Conservation (phyloP, 768 basidiomycete species). For the Xanthoconium stramineum region DNA sequence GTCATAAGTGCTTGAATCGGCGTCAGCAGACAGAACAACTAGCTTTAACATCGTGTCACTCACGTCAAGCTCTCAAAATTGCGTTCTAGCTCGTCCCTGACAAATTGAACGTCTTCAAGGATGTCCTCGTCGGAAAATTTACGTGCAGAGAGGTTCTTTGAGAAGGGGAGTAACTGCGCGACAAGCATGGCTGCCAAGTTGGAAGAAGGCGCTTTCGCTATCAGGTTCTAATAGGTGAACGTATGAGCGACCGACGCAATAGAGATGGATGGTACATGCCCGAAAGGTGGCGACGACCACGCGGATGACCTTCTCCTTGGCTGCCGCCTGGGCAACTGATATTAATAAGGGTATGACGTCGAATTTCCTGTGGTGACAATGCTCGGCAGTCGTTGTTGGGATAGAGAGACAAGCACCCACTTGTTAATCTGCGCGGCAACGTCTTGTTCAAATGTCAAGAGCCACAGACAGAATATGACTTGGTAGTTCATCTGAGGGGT, state of each 20-base stretch:
- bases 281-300: conserved; percentile 90
- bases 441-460: conserved; percentile 85
- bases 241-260: conserved; percentile 4
- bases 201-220: conserved; percentile 81
- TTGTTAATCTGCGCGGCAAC: conserved; percentile 85
- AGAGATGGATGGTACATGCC: conserved; percentile 38
- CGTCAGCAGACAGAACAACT: conserved; percentile 1
- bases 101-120: conserved; percentile 84
- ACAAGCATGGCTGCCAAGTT: conserved; percentile 94
- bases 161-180: conserved; percentile 79
- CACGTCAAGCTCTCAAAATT: conserved; percentile 91
- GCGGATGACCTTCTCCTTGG: conserved; percentile 96
- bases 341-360: conserved; percentile 85
- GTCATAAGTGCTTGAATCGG: conserved; percentile 75
- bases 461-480: conserved; percentile 89
- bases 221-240: conserved; percentile 62
- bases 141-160: conserved; percentile 74
- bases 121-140: conserved; percentile 98
- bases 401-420: conserved; percentile 39
- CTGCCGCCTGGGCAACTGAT: conserved; percentile 80
- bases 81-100: conserved; percentile 79
- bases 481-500: conserved; percentile 96
- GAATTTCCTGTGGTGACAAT: conserved; percentile 59
- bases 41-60: conserved; percentile 22
- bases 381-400: background rate